phyloP scores from a whole-genome alignment of 192 early-diverging fungal genomes.

The Backusella macrospora region DNA sequence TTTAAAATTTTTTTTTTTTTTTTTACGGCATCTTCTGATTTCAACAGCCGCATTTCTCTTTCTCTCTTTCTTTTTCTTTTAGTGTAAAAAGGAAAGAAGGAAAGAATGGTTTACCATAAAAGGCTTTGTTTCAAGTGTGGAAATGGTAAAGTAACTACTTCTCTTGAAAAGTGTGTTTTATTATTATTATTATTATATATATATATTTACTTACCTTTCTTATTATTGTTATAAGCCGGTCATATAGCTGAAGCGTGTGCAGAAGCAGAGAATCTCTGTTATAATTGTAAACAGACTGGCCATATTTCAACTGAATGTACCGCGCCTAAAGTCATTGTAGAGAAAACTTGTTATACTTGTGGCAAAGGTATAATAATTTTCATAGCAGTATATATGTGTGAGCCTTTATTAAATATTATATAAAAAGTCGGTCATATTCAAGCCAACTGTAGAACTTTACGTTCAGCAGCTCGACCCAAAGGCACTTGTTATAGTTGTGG shows the following conservation, averaged over 20 bases:
- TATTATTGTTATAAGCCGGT: constrained; percentile 42
- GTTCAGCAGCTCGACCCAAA: constrained; percentile 16
- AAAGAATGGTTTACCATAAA: constrained; percentile 44
- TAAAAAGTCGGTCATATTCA: background rate
- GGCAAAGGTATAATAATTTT: constrained; percentile 48
- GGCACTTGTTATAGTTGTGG: constrained; percentile 53
- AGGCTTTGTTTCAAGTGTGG: constrained; percentile 62
- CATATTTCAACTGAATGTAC: constrained; percentile 54
- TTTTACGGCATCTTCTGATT: background rate
- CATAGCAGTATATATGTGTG: background rate
- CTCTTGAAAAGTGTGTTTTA: too few species aligned
- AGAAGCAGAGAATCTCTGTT: constrained; percentile 56
- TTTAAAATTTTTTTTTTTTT: background rate
- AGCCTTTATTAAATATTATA: background rate
- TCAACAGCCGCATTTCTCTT: background rate
- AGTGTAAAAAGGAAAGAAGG: background rate
- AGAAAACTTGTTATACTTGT: constrained; percentile 57
- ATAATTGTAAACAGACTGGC: constrained; percentile 59
- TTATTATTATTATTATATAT: background rate
- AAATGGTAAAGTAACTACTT: constrained; percentile 42
- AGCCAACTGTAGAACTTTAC: background rate
- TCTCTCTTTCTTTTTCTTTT: background rate
- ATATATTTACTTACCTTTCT: background rate
- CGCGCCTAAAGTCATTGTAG: constrained; percentile 47
- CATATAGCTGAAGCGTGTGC: constrained; percentile 56